Conservation (phyloP, 768 basidiomycete genomes). For the Russula olivacea region DNA sequence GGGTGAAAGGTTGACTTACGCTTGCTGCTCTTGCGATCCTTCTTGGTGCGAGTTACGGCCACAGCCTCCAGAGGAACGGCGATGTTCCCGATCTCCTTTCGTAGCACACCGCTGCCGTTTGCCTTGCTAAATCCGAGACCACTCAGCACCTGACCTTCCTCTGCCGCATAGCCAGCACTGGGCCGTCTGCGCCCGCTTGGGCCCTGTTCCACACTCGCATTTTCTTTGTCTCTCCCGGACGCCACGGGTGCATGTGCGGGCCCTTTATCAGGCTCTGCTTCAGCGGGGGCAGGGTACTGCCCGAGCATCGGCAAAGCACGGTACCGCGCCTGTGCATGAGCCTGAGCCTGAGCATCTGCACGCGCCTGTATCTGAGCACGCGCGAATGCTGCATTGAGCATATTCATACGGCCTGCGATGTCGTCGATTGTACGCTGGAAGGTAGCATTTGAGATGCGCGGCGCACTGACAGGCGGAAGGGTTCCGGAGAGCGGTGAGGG, state of each 20-base stretch:
- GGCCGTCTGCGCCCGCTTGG: constrained; percentile 27
- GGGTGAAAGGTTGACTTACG: constrained; percentile 40
- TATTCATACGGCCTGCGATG: constrained; percentile 43
- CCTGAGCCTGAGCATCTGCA: constrained; percentile 17
- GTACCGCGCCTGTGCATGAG: constrained; percentile 7
- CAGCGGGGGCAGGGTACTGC: constrained; percentile 6
- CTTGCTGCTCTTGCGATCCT: constrained; percentile 45
- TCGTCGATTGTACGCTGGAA: constrained; percentile 41
- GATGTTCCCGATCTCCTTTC: constrained; percentile 52
- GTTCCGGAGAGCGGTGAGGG: constrained; percentile 25
- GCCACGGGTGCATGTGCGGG: neutral
- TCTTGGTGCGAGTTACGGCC: constrained; percentile 41
- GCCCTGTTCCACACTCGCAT: constrained; percentile 25
- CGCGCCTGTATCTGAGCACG: constrained; percentile 25
- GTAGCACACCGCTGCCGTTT: constrained; percentile 29
- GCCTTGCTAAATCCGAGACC: constrained; percentile 33
- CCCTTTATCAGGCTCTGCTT: constrained; percentile 16
- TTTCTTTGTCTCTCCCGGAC: constrained; percentile 36
- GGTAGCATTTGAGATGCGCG: constrained; percentile 37
- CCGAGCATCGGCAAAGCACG: constrained; percentile 10
- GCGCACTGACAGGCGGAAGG: constrained; percentile 40
- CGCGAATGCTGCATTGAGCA: constrained; percentile 29
- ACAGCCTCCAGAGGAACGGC: constrained; percentile 33
- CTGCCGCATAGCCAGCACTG: constrained; percentile 15
- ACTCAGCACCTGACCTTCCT: constrained; percentile 27